Percentiles rank a stretch among this genome's conserved stretches.
Conservation (phyloP, 2,329 filamentous ascomycete genomes). For the Fusarium ramigenum region DNA sequence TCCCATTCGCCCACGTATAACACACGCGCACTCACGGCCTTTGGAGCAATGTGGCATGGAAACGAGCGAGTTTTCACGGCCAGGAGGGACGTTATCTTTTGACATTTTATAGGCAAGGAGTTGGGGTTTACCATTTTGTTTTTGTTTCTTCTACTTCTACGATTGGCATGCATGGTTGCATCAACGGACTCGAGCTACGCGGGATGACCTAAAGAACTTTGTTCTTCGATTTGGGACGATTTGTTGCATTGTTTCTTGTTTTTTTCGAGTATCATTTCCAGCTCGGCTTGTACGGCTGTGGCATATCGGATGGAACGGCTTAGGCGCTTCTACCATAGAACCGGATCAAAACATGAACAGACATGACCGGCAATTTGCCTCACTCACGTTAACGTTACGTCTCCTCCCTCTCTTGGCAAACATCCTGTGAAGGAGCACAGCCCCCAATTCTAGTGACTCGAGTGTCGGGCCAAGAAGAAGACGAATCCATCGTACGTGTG, state of each 20-base stretch:
- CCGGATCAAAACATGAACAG: slow-evolving; percentile 30
- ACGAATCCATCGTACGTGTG: slow-evolving; percentile 15
- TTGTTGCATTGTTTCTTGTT: slow-evolving; percentile 26
- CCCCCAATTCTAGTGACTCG: slow-evolving; percentile 8
- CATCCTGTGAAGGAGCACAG: slow-evolving; percentile 19
- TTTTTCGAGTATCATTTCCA: slow-evolving; percentile 6
- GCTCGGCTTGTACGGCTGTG: slow-evolving; percentile 5
- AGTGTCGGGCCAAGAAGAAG: slow-evolving; percentile 3
- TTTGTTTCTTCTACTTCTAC: slow-evolving; percentile 20
- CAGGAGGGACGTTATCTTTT: slow-evolving; percentile 28
- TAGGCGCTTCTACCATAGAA: slow-evolving; percentile 29
- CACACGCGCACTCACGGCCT: slow-evolving; percentile 30
- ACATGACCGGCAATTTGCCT: slow-evolving; percentile 33
- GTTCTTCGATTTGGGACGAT: slow-evolving; percentile 25
- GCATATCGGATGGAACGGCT: slow-evolving; percentile 23
- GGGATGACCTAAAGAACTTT: slow-evolving; percentile 21
- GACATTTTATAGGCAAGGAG: slow-evolving; percentile 35
- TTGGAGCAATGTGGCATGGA: slow-evolving; percentile 30
- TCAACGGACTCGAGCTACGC: slow-evolving; percentile 28
- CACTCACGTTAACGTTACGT: slow-evolving; percentile 9
- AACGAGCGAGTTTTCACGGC: slow-evolving; percentile 11
- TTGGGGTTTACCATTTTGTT: slow-evolving; percentile 27
- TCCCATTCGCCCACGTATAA: slow-evolving; percentile 25
- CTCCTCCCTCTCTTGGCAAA: slow-evolving; percentile 7
- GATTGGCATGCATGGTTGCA: slow-evolving; percentile 35